Conservation (phyloP, 2,329 filamentous ascomycete species). For the Colletotrichum navitas region DNA sequence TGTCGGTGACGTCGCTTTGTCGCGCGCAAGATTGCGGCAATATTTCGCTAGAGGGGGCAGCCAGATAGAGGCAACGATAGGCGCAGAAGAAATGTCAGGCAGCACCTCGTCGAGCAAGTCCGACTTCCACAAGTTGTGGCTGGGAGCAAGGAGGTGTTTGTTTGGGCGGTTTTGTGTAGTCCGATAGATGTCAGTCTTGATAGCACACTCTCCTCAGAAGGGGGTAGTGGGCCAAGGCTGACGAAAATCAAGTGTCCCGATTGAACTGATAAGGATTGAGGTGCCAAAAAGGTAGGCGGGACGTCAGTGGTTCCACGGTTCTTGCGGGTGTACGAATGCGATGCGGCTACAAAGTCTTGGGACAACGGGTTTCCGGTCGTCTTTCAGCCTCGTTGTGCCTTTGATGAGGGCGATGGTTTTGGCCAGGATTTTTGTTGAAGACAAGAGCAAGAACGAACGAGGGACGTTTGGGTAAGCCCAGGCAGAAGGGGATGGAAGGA, state of each 20-base stretch:
- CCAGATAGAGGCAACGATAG: conserved; percentile 10
- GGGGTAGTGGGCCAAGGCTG: conserved; percentile 37
- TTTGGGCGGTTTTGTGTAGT: conserved; percentile 37
- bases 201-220: conserved; percentile 28
- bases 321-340: conserved; percentile 2
- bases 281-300: conserved; percentile 2
- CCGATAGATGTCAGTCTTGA: conserved; percentile 28
- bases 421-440: conserved; percentile 32
- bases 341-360: conserved; percentile 6
- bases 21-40: conserved; percentile 6
- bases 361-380: conserved; percentile 6
- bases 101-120: conserved; percentile 21
- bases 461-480: conserved; percentile 39
- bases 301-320: conserved; percentile 16
- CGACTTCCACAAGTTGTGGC: conserved; percentile 2
- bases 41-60: conserved; percentile 15
- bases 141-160: conserved; percentile 11
- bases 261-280: conserved; percentile 33
- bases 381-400: conserved; percentile 25
- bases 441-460: conserved; percentile 29
- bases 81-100: conserved; percentile 14
- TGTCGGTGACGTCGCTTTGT: conserved; percentile 20
- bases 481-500: conserved; percentile 34
- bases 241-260: conserved; percentile 23
- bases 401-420: conserved; percentile 25